Base-by-base conservation (phyloP, 148 eudicot genomes). In the Beta vulgaris region DNA sequence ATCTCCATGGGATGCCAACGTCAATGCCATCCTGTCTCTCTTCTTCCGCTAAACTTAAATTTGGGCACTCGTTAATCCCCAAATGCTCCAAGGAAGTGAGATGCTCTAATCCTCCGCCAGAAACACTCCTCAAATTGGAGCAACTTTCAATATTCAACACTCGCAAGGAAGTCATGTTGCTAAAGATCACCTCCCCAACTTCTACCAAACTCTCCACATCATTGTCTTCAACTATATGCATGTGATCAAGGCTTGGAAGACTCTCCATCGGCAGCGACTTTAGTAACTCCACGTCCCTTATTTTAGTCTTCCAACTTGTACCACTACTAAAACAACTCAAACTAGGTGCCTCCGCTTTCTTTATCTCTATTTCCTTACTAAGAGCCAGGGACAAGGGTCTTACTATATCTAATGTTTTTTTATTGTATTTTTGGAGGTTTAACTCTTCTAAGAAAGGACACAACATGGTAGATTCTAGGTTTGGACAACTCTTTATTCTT, bases 41-140 rank as follows among this genome's bases (percentile, higher is more conserved):
- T 5, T 68, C 65, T 11, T 19, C 49, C 11, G 37, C 15, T 16
- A 15, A 3, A 10, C 21, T 32, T 69, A 79, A 10, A 35, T 10
- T 19, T 4, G 54, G 23, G 54, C n/a, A 49, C 18, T 19, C 23
- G 1, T 3, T 19, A 49, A 49, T 49, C 4, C 19, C 4, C 7
- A 71, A 31, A 2, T 51, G 26, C 72, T 75, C 74, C 67, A 77
- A 35, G 10, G 69, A 19, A 21, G 68, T 60, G n/a, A 77, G 74
- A 60, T 77, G 75, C 68, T 75, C 72, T 10, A 66, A 67, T 13
- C 72, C 63, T 35, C n/a, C n/a, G n/a, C 78, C 72, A 51, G 37
- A 44, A 72, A 75, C n/a, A 49, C 54, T 19, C 31, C n/a, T 75
- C 23, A 65, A n/a, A 1, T 29, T 21, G 15, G 1, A 2, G 35